Evolutionary conservation across 495 filamentous ascomycete species (phyloP).

Genomic region (Recurvomyces mirabilis): DNA sequence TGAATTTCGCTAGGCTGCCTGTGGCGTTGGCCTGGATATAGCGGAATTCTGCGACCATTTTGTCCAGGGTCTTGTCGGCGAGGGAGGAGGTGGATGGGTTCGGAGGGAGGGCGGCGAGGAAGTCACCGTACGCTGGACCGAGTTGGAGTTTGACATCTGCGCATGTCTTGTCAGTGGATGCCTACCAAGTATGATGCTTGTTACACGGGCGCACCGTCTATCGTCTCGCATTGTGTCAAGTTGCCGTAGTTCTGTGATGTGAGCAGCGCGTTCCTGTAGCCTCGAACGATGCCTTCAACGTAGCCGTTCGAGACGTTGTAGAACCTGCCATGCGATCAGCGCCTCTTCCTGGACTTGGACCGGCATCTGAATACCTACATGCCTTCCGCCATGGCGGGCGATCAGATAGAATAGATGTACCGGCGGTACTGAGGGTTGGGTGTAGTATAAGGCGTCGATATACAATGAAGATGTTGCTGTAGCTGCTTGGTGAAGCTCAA

Average conservation of each 20-base stretch:
- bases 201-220: slow-evolving; percentile 78
- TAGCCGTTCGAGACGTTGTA: slow-evolving; percentile 95
- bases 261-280: slow-evolving; percentile 89
- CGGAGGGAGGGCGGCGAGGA: slow-evolving; percentile 84
- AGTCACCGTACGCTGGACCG: slow-evolving; percentile 91
- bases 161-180: neutral
- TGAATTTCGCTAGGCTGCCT: slow-evolving; percentile 81
- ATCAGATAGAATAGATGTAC: too few species aligned
- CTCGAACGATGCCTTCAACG: slow-evolving; percentile 90
- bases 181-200: too few species aligned
- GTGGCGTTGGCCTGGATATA: slow-evolving; percentile 88
- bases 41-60: slow-evolving; percentile 93
- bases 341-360: neutral
- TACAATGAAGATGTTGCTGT: too few species aligned
- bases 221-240: slow-evolving; percentile 95
- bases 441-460: too few species aligned
- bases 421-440: too few species aligned
- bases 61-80: slow-evolving; percentile 90
- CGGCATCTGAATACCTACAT: too few species aligned
- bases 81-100: slow-evolving; percentile 94
- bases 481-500: too few species aligned
- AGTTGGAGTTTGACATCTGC: slow-evolving; percentile 96
- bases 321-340: slow-evolving; percentile 46
- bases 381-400: slow-evolving; percentile 12
- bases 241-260: slow-evolving; percentile 88